Evolutionary conservation across 1,284 basidiomycete species (phyloP), one percentile per base, ranked within the genome.

Genomic region (Irpex sp.): DNA sequence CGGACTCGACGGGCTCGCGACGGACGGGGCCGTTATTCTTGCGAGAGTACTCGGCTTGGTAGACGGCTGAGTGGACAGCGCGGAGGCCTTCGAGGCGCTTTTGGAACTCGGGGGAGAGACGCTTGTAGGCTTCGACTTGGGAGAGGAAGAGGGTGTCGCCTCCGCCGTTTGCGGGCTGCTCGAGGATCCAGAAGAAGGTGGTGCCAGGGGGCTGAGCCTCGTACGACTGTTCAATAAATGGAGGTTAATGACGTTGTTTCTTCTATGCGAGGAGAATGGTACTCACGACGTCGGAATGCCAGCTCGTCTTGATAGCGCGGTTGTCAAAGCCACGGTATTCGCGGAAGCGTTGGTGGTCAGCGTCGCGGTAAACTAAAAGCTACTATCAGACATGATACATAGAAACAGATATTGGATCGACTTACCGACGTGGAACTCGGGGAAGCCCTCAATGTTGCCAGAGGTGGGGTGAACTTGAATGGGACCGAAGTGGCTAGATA

Each of bases 61-160:
- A 78, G 54, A 86, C 78, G 8, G 85, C 86, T 1, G 85, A 86
- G 74, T 92, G 89, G 2, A 89, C 79, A 2, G 85, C 88, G 13
- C 78, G 74, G 1, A 91, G 79, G 6, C 83, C 84, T 72, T 89
- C 85, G 55, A 92, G 82, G 70, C 84, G 85, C 60, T 82, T 81
- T 67, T 83, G 76, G 78, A 92, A 87, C 57, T 82, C 81, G n/a
- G 83, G 82, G 0, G 88, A 90, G 61, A 92, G 82, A n/a, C 85
- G 82, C 52, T 85, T 84, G 78, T 89, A 89, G 0, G 87, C 85
- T 64, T 85, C 85, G 62, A 82, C 83, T 67, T 85, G 82, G 4
- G 82, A 85, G 1, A 79, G 72, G 77, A 87, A 88, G 68, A 87
- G 77, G 0, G 87, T 88, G 72, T 87, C 85, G 8, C 85, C 85